These are phyloP conservation scores for Annulohypoxylon bovei DNA, from an alignment of 495 filamentous ascomycete genomes.

Conservation along the genomic window DNA sequence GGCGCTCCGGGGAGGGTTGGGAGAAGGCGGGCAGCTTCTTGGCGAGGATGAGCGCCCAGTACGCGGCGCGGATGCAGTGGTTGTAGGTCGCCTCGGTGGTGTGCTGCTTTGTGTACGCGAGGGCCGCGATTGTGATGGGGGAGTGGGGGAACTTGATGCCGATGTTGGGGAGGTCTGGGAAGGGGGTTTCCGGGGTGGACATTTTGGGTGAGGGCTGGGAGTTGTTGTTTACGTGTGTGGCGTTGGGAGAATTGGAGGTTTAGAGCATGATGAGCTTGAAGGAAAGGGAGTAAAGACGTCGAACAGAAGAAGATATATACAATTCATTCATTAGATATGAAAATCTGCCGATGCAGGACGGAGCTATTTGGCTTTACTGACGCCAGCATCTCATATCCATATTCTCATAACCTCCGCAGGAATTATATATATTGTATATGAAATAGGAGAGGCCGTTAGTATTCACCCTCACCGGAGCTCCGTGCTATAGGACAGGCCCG, in stretches of 20 bases:
- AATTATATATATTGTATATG: too few relatives aligned
- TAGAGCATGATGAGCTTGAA: background rate
- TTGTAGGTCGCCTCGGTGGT: constrained; percentile 52
- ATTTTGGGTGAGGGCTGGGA: background rate
- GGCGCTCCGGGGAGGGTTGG: constrained; percentile 4
- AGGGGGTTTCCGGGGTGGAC: constrained; percentile 8
- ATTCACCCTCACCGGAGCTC: background rate
- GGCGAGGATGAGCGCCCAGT: constrained; percentile 55
- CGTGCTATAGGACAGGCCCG: background rate
- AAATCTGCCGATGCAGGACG: background rate
- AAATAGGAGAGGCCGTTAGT: background rate
- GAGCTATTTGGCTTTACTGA: background rate
- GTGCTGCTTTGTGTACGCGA: constrained; percentile 52
- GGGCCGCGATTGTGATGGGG: constrained; percentile 43
- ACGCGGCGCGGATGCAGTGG: constrained; percentile 59
- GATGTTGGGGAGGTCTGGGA: constrained; percentile 23
- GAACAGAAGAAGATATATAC: background rate
- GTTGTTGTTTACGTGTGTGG: background rate
- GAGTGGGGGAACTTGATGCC: constrained; percentile 48
- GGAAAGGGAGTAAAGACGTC: background rate
- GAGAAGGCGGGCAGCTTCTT: constrained; percentile 46
- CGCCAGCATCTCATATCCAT: background rate
- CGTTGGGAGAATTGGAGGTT: background rate
- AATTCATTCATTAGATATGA: background rate
- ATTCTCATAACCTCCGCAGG: background rate